Base-by-base conservation (phyloP, 345 rosid genomes). In the Bruguiera parviflora region DNA sequence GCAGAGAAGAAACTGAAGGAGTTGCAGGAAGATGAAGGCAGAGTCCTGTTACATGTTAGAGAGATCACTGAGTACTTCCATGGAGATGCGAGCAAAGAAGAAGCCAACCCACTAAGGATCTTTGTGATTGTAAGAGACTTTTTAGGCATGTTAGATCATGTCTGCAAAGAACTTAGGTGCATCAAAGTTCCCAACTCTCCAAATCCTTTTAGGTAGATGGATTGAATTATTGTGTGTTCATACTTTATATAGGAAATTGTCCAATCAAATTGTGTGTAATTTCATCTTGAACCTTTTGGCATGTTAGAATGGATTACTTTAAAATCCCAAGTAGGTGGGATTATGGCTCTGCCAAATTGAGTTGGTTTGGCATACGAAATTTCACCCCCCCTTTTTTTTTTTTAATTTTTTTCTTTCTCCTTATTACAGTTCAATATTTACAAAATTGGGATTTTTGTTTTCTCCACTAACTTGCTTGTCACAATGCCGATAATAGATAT, bases 51-150 rank as follows among this genome's bases (percentile, higher is more conserved):
- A 35, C 84, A 84, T 24, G 98, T 90, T 9, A 83, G 91, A 63
- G 92, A 85, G 76, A 84, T 92, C 5, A 86, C 96, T 0, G 99
- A 95, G 84, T 95, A 95, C 67, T 95, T 95, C 61, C 99, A 95
- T 67, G 99, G 99, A 61, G 80, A 90, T 68, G 86, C 82, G 74
- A 86, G 86, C 83, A 94, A 90, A 77, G 92, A 92, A 58, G 99
- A 95, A 68, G 81, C 87, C 61, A 95, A 87, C 61, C 98, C 96
- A 15, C 86, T 95, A 6, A 74, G 91, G 69, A 95, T 95, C 28
- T 92, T 95, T 65, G 96, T 95, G 88, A 95, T 95, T 67, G 99
- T 92, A 21, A 95, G 99, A 71, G 99, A 95, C 68, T 95, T 95
- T 74, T 71, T 95, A 70, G 97, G 98, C 58, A 90, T 90, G 98